Conservation (phyloP, 73 alveolate species). For the Paramecium bursaria region DNA sequence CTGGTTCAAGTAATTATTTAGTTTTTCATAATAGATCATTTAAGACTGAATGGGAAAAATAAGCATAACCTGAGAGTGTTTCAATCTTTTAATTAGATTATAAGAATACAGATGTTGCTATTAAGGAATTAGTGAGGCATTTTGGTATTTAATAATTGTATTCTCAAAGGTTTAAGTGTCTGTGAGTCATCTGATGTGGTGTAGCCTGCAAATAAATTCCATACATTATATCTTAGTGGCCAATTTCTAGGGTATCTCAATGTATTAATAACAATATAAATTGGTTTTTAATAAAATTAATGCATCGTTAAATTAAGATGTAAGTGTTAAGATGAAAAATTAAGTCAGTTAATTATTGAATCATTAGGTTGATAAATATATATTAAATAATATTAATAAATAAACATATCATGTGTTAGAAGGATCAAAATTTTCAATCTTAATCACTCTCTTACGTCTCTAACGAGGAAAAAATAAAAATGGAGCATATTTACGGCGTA, state of each 20-base stretch:
- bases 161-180: conserved; percentile 44
- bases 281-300: conserved; percentile 41
- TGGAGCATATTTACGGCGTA: too few species aligned
- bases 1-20: conserved; percentile 21
- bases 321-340: conserved; percentile 18
- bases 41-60: conserved; percentile 34
- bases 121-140: conserved; percentile 63
- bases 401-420: too few species aligned
- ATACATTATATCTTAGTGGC: conserved; percentile 62
- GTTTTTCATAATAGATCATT: conserved; percentile 10
- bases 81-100: conserved; percentile 59
- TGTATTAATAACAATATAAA: conserved; percentile 29
- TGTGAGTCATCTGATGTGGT: conserved; percentile 62
- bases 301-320: conserved; percentile 22
- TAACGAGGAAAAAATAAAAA: too few species aligned
- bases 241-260: conserved; percentile 18
- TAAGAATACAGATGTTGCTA: conserved; percentile 65
- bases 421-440: too few species aligned
- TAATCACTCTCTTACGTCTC: too few species aligned
- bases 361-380: conserved; percentile 33
- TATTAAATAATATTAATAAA: too few species aligned
- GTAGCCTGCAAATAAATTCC: conserved; percentile 60
- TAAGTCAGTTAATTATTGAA: conserved; percentile 28
- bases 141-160: conserved; percentile 40
- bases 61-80: conserved; percentile 3